These are phyloP conservation scores for Paralagenidium karlingii DNA, from an alignment of 352 stramenopile species.

Conservation along the genomic window DNA sequence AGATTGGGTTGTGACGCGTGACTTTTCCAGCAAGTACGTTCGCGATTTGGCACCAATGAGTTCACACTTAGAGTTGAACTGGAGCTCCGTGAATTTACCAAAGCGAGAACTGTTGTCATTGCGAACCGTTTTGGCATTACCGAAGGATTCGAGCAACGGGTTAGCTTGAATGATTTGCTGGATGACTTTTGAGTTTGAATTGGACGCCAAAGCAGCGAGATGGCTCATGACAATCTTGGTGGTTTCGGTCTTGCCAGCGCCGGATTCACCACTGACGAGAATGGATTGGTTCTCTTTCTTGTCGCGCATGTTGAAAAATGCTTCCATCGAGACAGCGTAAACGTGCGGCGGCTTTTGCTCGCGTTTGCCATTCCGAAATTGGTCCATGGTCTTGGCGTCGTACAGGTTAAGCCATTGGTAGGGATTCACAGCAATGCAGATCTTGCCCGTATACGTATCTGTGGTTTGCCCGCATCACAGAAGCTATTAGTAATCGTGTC, in stretches of 20 bases:
- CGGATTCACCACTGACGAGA: slow-evolving; percentile 90
- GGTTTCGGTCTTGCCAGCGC: slow-evolving; percentile 94
- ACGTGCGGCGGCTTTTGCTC: slow-evolving; percentile 72
- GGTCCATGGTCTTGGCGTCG: slow-evolving; percentile 50
- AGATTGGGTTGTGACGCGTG: slow-evolving; percentile 77
- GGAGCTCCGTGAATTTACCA: slow-evolving; percentile 80
- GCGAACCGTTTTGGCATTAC: slow-evolving; percentile 76
- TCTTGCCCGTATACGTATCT: slow-evolving; percentile 82
- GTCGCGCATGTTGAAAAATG: slow-evolving; percentile 70
- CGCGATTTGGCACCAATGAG: slow-evolving; percentile 70
- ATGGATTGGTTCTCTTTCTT: slow-evolving; percentile 88
- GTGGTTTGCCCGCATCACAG: not conserved
- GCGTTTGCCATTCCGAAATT: slow-evolving; percentile 57
- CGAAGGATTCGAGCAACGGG: slow-evolving; percentile 76
- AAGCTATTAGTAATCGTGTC: not conserved
- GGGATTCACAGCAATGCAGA: slow-evolving; percentile 82
- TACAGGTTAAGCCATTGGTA: slow-evolving; percentile 83
- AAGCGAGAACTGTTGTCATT: slow-evolving; percentile 83
- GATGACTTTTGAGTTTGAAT: slow-evolving; percentile 82
- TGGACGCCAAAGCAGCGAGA: slow-evolving; percentile 74
- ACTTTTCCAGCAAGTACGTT: slow-evolving; percentile 90
- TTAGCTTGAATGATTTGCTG: slow-evolving; percentile 93
- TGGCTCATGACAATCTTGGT: slow-evolving; percentile 95
- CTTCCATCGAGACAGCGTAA: slow-evolving; percentile 79
- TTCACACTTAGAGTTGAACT: slow-evolving; percentile 58